Base-by-base conservation (phyloP, 192 early-diverging fungal species). In the Backusella psychrophila region DNA sequence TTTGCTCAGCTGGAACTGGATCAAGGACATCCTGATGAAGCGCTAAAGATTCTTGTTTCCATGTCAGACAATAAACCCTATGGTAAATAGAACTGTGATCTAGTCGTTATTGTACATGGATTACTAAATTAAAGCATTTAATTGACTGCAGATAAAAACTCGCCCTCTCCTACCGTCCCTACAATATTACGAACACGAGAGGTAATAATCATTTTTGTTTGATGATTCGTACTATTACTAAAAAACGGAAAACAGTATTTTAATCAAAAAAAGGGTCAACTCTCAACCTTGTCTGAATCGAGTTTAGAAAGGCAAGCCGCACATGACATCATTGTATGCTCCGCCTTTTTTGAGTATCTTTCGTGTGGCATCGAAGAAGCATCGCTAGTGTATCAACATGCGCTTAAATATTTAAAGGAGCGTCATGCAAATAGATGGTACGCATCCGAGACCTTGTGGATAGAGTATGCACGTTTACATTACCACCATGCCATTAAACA, bases 1-100 rank as follows among this genome's bases (percentile, higher is more conserved):
- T 88, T 83, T 76, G 78, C 89, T 8, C 83, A 88, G 36, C 68
- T 90, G n/a, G 89, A 90, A 41, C 75, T 87, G 59, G 86, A 85
- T 66, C 76, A 86, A 69, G 84, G 80, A 15, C 80, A 77, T 23
- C 73, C 73, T 59, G 73, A 79, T 8, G 83, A 75, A 36, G 89
- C 89, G 1, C 44, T 88, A 31, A 85, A 77, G 26, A 84, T 88
- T 29, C 67, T 89, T 21, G 35, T 81, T 11, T 69, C 83, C 6
- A 80, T 86, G 67, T 76, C 77, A 29, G 82, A 81, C 33, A 78
- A 71, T 1, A 65, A 59, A n/a, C 34, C 66, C 0, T 70, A 75
- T 23, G 63, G 79, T 80, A 72, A 66, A 39, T 17, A 6, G 46
- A 49, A n/a, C 39, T 19, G 14, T 49, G 4, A 1, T 1, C 19